Percentiles rank a stretch among this genome's conserved stretches.
These are phyloP conservation scores for Calonectria hawksworthii DNA, from an alignment of 2,329 filamentous ascomycete species.

Conservation along the genomic window DNA sequence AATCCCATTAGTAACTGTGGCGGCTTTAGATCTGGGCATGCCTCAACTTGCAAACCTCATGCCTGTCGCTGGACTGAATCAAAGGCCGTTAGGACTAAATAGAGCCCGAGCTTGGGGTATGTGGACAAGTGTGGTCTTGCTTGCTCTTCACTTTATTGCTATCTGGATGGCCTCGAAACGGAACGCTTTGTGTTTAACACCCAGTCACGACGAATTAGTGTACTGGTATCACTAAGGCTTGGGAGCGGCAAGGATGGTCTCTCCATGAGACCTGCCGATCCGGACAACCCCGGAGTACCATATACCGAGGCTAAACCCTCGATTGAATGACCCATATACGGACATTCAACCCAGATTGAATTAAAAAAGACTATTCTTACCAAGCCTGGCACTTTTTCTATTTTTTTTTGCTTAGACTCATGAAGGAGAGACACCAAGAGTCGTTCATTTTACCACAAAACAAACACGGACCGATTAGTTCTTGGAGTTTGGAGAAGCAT, in stretches of 20 bases:
- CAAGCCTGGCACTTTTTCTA: too few species aligned
- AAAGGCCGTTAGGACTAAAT: slow-evolving; percentile 32
- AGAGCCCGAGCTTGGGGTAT: slow-evolving; percentile 47
- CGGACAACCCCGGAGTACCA: background rate
- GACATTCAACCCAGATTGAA: background rate
- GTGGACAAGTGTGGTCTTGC: slow-evolving; percentile 48
- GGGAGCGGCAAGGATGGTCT: background rate
- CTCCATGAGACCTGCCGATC: background rate
- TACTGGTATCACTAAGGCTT: slow-evolving; percentile 42
- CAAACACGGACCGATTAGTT: background rate
- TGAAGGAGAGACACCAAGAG: background rate
- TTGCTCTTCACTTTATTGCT: slow-evolving; percentile 51
- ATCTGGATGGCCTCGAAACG: slow-evolving; percentile 53
- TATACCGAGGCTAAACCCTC: background rate
- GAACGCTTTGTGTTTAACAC: slow-evolving; percentile 50
- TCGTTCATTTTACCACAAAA: background rate
- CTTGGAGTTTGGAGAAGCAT: background rate
- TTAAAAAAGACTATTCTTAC: background rate
- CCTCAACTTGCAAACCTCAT: slow-evolving; percentile 41
- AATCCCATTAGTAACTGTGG: slow-evolving; percentile 77
- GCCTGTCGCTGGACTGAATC: slow-evolving; percentile 24
- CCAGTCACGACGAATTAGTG: slow-evolving; percentile 46
- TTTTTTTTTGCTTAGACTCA: too few species aligned
- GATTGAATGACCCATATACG: background rate
- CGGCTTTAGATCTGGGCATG: slow-evolving; percentile 74